These are phyloP conservation scores for Chondrostereum purpureum DNA, from an alignment of 1,284 basidiomycete genomes.

Conservation along the genomic window DNA sequence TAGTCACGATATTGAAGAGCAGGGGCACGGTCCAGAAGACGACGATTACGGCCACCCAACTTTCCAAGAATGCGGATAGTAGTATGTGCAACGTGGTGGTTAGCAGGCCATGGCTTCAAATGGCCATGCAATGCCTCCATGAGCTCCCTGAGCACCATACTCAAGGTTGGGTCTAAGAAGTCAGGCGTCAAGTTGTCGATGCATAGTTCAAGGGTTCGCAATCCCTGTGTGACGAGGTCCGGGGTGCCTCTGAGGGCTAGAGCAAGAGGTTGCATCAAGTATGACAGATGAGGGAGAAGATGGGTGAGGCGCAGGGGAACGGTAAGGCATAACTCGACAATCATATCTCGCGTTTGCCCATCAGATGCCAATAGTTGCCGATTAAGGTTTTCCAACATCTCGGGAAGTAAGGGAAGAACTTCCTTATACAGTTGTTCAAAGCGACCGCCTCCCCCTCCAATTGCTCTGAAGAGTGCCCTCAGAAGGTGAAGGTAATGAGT, in stretches of 20 bases:
- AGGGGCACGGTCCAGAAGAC: slow-evolving; percentile 80
- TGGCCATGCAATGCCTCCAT: slow-evolving; percentile 93
- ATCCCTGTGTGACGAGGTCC: slow-evolving; percentile 92
- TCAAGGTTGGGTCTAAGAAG: slow-evolving; percentile 96
- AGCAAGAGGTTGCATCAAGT: slow-evolving; percentile 96
- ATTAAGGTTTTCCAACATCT: slow-evolving; percentile 95
- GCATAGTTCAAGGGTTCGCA: slow-evolving; percentile 97
- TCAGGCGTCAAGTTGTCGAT: slow-evolving; percentile 99
- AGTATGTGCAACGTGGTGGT: slow-evolving; percentile 89
- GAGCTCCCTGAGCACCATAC: slow-evolving; percentile 86
- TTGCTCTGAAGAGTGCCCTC: slow-evolving; percentile 91
- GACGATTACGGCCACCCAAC: slow-evolving; percentile 91
- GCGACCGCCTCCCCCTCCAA: slow-evolving; percentile 89
- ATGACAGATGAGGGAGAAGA: slow-evolving; percentile 90
- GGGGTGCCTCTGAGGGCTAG: slow-evolving; percentile 83
- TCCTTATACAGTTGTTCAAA: slow-evolving; percentile 97
- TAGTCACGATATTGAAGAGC: slow-evolving; percentile 66
- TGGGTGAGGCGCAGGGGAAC: slow-evolving; percentile 95
- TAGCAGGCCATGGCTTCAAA: slow-evolving; percentile 86
- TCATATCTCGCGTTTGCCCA: slow-evolving; percentile 76
- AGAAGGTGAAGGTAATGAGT: slow-evolving; percentile 95
- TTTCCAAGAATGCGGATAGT: slow-evolving; percentile 97
- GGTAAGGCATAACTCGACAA: slow-evolving; percentile 96
- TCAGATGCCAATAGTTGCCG: slow-evolving; percentile 83
- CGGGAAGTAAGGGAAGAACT: slow-evolving; percentile 91